Percentiles rank a stretch among this genome's conserved stretches.
These are phyloP conservation scores for Camelina laxa DNA, from an alignment of 345 rosid species.

Conservation along the genomic window DNA sequence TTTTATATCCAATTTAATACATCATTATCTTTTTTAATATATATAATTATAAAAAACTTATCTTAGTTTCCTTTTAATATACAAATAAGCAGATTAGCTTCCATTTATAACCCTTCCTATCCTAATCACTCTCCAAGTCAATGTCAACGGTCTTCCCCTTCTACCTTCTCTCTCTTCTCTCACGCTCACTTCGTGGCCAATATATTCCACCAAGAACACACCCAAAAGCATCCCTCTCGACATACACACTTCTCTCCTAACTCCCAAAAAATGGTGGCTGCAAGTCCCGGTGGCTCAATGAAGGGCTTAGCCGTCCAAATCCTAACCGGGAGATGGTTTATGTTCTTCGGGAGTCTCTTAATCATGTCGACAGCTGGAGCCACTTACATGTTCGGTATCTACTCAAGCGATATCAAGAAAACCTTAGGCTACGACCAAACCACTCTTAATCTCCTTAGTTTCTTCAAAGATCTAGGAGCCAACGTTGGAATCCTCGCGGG, in stretches of 20 bases:
- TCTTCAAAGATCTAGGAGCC: constrained; percentile 61
- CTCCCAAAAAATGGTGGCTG: constrained; percentile 36
- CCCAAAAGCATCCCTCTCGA: constrained; percentile 29
- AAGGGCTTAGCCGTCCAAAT: constrained; percentile 49
- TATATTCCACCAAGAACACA: constrained; percentile 42
- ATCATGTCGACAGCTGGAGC: constrained; percentile 61
- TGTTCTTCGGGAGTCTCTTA: constrained; percentile 51
- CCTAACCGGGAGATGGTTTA: constrained; percentile 58
- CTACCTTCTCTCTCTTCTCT: constrained; percentile 26
- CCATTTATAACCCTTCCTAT: constrained; percentile 22
- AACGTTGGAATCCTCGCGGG: constrained; percentile 59
- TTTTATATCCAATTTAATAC: no score
- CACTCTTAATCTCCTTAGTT: constrained; percentile 54
- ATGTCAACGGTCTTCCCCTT: constrained; percentile 39
- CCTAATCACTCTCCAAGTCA: constrained; percentile 39
- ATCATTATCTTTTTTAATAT: no score
- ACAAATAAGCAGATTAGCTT: not conserved
- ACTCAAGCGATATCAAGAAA: constrained; percentile 53
- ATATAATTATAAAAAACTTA: no score
- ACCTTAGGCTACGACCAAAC: constrained; percentile 57
- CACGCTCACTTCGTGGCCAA: constrained; percentile 39
- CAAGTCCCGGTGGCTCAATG: constrained; percentile 37
- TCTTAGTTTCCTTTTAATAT: not conserved
- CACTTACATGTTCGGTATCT: constrained; percentile 57
- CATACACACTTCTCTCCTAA: constrained; percentile 37